Base-by-base conservation (phyloP, 2,329 filamentous ascomycete species). In the Scytalidium sp. region DNA sequence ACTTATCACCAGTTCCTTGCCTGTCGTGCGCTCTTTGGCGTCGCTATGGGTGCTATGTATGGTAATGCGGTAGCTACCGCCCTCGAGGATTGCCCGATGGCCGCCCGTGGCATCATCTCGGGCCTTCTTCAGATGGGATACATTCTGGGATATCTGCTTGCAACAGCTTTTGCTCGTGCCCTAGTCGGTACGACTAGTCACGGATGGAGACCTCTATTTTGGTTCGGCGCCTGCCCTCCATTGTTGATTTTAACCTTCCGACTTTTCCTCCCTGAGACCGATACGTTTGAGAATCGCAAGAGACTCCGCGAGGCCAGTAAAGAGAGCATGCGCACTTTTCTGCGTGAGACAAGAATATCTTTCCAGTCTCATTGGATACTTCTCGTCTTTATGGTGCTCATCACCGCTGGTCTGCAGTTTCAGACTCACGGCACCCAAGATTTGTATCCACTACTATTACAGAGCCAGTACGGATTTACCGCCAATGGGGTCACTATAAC, bases 381-480 rank as follows among this genome's bases (percentile, higher is more conserved):
- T 2, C 74, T 96, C 49, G 73, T 84, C 32, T 96, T 96, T 69
- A 75, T 96, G 50, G 88, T 96, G 6, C 73, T 96, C 19, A 75
- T 96, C 39, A 95, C 95, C 89, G 86, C 89, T 2, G 90, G 90
- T 3, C 93, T 96, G 75, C 96, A 95, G 70, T 95, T 94, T 64
- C 11, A 64, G 61, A 62, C 63, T 22, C 64, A 67, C 47, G 62
- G 64, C 10, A 63, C 62, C n/a, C 64, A 67, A 65, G 80, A 83
- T 58, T 64, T 84, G 21, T 84, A 84, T 57, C 80, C 80, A 2
- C 83, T 79, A 17, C 76, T 84, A 76, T 64, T 84, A 20, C 65
- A 71, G 55, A 80, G 78, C 57, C 78, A 84, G 64, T 80, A 63
- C 70, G 76, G 49, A 36, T 36, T 36, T n/a, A 36, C 32, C 32